These are phyloP conservation scores for Microdochium paspali DNA, from an alignment of 2,329 filamentous ascomycete species.

Conservation along the genomic window DNA sequence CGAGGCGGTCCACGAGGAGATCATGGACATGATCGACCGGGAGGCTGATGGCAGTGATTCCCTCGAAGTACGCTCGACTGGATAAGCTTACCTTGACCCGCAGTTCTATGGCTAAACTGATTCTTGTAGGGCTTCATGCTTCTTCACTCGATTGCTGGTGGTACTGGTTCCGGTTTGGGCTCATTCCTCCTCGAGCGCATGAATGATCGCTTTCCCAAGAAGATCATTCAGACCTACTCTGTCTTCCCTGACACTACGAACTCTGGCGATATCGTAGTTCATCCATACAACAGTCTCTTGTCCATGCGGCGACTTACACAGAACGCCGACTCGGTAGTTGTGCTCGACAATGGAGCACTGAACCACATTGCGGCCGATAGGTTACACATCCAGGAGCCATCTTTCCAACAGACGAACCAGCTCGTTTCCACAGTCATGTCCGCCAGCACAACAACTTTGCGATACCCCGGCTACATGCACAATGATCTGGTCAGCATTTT, in stretches of 20 bases:
- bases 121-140: constrained; percentile 80
- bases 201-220: constrained; percentile 97
- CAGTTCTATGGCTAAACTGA: background rate
- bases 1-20: constrained; percentile 86
- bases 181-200: constrained; percentile 91
- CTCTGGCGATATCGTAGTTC: constrained; percentile 83
- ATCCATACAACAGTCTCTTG: constrained; percentile 94
- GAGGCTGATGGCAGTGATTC: constrained; percentile 98
- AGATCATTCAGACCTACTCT: constrained; percentile 97
- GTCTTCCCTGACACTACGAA: constrained; percentile 94
- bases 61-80: constrained; percentile 53
- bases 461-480: constrained; percentile 99
- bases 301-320: constrained; percentile 86
- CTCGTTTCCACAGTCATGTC: constrained; percentile 98
- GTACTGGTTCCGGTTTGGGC: constrained; percentile 90
- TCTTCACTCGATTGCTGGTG: constrained; percentile 93
- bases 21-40: constrained; percentile 98
- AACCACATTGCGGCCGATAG: constrained; percentile 90
- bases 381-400: constrained; percentile 89
- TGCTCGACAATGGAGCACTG: constrained; percentile 90
- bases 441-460: constrained; percentile 87
- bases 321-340: constrained; percentile 95
- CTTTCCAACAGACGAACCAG: constrained; percentile 96
- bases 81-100: constrained; percentile 10
- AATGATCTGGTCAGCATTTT: constrained; percentile 97